Evolutionary conservation across 225 moss, liverwort and hornwort species (phyloP).

Genomic region (Physcomitrellopsis africana): DNA sequence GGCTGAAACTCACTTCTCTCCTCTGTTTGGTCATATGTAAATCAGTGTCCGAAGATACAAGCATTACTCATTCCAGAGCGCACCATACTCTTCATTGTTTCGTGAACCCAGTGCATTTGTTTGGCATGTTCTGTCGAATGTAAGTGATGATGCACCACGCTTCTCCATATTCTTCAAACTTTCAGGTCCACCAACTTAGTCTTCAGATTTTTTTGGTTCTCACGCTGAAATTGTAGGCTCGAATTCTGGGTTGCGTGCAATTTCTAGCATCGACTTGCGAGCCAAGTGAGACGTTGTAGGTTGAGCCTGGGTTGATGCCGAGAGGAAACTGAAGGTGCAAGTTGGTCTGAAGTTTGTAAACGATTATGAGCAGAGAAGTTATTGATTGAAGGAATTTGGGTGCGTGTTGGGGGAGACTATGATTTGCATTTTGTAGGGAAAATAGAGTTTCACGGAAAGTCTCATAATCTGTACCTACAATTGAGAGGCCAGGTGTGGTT

Average conservation of each 20-base stretch:
- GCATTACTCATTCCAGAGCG: neutral
- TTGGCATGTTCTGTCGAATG: neutral
- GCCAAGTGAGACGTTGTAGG: neutral
- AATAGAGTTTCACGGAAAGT: neutral
- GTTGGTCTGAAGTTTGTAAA: neutral
- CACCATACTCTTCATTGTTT: neutral
- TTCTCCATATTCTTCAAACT: constrained; percentile 2
- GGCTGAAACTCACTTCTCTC: too few relatives aligned
- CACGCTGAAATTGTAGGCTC: neutral
- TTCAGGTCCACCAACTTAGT: neutral
- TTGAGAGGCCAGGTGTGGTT: neutral
- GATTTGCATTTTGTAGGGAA: constrained; percentile 1
- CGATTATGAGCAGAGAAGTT: neutral
- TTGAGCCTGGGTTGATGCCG: neutral
- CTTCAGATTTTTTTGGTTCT: neutral
- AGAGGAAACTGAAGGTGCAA: neutral
- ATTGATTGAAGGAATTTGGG: constrained; percentile 18
- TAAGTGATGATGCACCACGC: neutral
- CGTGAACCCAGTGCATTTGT: neutral
- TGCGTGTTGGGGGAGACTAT: neutral
- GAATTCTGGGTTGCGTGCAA: neutral
- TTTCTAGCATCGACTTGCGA: neutral
- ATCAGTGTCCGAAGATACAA: neutral
- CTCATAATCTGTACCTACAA: neutral
- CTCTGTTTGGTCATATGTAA: neutral